phyloP scores from a whole-genome alignment of 805 yeast species.

The Barnettozyma pratensis region DNA sequence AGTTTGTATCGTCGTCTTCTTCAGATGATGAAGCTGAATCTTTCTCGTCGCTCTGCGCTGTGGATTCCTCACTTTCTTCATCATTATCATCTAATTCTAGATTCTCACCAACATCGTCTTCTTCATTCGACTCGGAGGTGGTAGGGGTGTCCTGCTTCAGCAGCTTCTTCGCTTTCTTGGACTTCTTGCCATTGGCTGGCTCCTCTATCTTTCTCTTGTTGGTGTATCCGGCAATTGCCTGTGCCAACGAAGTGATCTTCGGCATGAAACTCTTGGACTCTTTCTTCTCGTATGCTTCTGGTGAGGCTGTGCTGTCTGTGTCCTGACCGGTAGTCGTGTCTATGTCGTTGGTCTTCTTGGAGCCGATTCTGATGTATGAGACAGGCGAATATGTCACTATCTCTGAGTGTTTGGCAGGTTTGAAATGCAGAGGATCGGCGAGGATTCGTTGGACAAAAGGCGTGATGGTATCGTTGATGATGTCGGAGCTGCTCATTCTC shows the following conservation, averaged over 20 bases:
- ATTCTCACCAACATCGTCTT: slow-evolving; percentile 31
- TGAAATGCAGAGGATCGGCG: slow-evolving; percentile 58
- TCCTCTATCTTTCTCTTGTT: slow-evolving; percentile 21
- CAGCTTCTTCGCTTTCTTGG: slow-evolving; percentile 21
- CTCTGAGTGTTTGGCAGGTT: slow-evolving; percentile 54
- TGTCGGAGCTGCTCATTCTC: slow-evolving; percentile 21
- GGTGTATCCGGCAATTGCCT: slow-evolving; percentile 24
- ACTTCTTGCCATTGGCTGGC: slow-evolving; percentile 15
- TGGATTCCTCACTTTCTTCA: slow-evolving; percentile 15
- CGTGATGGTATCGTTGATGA: slow-evolving; percentile 30
- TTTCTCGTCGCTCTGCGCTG: neutral
- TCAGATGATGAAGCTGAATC: slow-evolving; percentile 7
- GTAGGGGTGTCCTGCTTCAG: neutral
- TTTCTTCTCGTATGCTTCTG: neutral
- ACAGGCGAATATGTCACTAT: slow-evolving; percentile 40
- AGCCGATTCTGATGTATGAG: slow-evolving; percentile 36
- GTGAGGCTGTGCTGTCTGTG: neutral
- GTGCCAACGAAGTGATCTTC: slow-evolving; percentile 18
- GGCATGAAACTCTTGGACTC: slow-evolving; percentile 6
- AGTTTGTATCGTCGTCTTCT: slow-evolving; percentile 17
- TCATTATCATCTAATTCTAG: slow-evolving; percentile 27
- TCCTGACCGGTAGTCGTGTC: slow-evolving; percentile 4
- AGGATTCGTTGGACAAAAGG: slow-evolving; percentile 63
- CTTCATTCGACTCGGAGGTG: slow-evolving; percentile 4
- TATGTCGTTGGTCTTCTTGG: neutral